Base-by-base conservation (phyloP, 768 basidiomycete genomes). In the Russula ochroleuca region DNA sequence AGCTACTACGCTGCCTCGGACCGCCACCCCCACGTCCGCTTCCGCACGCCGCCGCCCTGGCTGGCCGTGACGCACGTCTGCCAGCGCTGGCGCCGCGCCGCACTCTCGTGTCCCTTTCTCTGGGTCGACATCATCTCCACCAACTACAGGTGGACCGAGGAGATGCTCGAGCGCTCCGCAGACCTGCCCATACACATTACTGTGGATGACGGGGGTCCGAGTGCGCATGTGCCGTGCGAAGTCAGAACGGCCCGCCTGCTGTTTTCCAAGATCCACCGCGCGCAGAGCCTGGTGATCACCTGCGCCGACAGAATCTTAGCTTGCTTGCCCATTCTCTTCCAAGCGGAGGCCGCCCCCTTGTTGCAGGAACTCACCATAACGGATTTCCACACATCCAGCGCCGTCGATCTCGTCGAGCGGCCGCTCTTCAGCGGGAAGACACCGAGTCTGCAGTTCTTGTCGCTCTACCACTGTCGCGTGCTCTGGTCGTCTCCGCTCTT, bases 81-180 rank as follows among this genome's bases (percentile, higher is more conserved):
- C 40, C 65, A 58, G 28, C 65, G 65, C 33, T 66, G 65, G 65
- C 65, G 65, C 28, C 31, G 55, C 50, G 57, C 63, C 2, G 63
- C 65, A 10, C 43, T 66, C 7, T 57, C 57, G 8, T 66, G 56
- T 38, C 63, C 65, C 4, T 59, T 38, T 33, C 62, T 66, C 41
- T 66, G 65, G 65, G 57, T 43, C 55, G 62, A 64, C 33, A 57
- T 64, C 2, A 64, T 64, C 56, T 58, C 65, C 5, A 66, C 62
- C 35, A 66, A 55, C 56, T 54, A 47, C 52, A 35, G 40, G n/a
- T 66, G 65, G 65, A 21, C 65, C 13, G 52, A 53, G 17, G 65
- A 52, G 19, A 66, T 66, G 65, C 65, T 66, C 33, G 25, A 58
- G 41, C 65, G 65, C 33, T 66, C 65, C 49, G 47, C 40, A 25